These are phyloP conservation scores for Macrocystidia cucumis DNA, from an alignment of 1,284 basidiomycete species.

Conservation along the genomic window DNA sequence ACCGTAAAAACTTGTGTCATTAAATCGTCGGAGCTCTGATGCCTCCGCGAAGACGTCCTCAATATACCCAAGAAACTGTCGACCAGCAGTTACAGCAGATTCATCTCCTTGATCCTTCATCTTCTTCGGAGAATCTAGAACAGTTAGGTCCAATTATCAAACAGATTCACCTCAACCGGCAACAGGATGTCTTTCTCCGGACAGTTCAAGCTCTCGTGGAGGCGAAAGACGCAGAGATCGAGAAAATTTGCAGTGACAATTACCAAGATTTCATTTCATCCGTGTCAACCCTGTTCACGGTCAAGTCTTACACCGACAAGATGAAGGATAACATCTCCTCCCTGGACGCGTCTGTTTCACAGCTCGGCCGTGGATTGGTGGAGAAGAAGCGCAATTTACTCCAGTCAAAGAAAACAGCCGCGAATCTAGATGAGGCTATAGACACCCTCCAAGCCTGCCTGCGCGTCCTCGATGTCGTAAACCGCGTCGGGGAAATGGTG, in stretches of 20 bases:
- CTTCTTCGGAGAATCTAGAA: constrained; percentile 87
- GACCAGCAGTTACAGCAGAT: constrained; percentile 84
- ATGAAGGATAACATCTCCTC: constrained; percentile 73
- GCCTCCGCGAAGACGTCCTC: constrained; percentile 66
- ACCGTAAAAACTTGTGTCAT: constrained; percentile 9
- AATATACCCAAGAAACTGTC: constrained; percentile 74
- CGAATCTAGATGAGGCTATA: constrained; percentile 94
- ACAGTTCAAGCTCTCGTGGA: constrained; percentile 84
- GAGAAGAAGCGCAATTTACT: constrained; percentile 89
- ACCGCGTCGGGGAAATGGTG: constrained; percentile 91
- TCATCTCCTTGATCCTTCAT: constrained; percentile 78
- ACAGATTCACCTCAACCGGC: constrained; percentile 84
- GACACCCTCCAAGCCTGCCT: constrained; percentile 91
- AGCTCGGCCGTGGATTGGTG: constrained; percentile 78
- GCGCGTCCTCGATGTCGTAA: constrained; percentile 90
- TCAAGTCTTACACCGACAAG: constrained; percentile 83
- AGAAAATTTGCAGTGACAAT: constrained; percentile 91
- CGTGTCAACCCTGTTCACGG: constrained; percentile 90
- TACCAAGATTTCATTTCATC: constrained; percentile 98
- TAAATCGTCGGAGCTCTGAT: constrained; percentile 30
- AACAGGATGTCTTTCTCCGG: constrained; percentile 88
- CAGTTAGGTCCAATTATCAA: constrained; percentile 90
- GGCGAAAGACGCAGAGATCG: constrained; percentile 94
- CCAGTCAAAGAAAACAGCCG: constrained; percentile 86
- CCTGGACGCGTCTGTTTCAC: constrained; percentile 64